A percentile compares a stretch with the other conserved stretches of the same genome.
phyloP scores from a whole-genome alignment of 768 basidiomycete species.

The Termitomyces eurrhizus region DNA sequence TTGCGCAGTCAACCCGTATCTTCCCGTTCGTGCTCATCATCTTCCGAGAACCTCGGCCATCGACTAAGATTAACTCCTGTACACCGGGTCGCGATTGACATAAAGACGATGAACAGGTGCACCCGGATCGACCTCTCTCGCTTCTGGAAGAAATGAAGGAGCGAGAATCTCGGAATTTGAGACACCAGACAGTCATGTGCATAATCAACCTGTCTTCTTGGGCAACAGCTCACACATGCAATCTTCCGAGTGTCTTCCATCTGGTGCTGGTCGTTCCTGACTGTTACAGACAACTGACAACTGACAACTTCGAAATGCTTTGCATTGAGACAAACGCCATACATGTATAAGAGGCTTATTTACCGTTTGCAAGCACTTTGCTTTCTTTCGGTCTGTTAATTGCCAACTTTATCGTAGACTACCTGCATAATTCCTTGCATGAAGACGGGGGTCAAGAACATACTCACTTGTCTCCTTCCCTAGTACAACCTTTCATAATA shows the following conservation, averaged over 20 bases:
- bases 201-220: not conserved
- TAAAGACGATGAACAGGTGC: slow-evolving; percentile 31
- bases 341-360: slow-evolving; percentile 35
- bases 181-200: not conserved
- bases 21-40: not conserved
- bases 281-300: not conserved
- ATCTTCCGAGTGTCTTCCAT: slow-evolving; percentile 31
- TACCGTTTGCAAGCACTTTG: slow-evolving; percentile 25
- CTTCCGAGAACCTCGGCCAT: slow-evolving; percentile 23
- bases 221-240: not conserved
- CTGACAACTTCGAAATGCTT: not conserved
- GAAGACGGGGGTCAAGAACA: slow-evolving; percentile 34
- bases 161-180: slow-evolving; percentile 23
- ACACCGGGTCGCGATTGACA: slow-evolving; percentile 29
- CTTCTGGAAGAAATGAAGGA: slow-evolving; percentile 28
- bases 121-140: slow-evolving; percentile 34
- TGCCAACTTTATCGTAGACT: not conserved
- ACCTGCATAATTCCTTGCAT: not conserved
- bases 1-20: not conserved
- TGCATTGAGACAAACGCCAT: slow-evolving; percentile 24
- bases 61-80: slow-evolving; percentile 28
- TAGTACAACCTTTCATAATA: slow-evolving; percentile 1
- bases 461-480: slow-evolving; percentile 31
- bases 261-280: slow-evolving; percentile 29
- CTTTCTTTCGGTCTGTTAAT: not conserved